phyloP scores from a whole-genome alignment of 2,329 filamentous ascomycete genomes.

The Nemania sp. region DNA sequence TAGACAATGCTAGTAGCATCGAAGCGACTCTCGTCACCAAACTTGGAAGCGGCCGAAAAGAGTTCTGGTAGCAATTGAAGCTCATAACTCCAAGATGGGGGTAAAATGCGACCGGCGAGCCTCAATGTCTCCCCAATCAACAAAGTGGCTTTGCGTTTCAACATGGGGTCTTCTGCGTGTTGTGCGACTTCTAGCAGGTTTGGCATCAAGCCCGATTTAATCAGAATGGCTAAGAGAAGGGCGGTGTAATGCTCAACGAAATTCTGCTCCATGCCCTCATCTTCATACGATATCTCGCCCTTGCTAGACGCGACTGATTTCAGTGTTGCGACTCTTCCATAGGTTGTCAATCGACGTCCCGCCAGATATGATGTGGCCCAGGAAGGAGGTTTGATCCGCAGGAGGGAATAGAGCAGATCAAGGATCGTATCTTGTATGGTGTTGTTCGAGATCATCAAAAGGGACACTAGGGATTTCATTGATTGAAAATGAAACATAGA shows the following conservation, averaged over 20 bases:
- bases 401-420: slow-evolving; percentile 76
- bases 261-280: slow-evolving; percentile 73
- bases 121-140: slow-evolving; percentile 91
- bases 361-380: slow-evolving; percentile 97
- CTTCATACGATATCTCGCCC: slow-evolving; percentile 59
- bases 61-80: slow-evolving; percentile 88
- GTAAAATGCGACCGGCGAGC: slow-evolving; percentile 82
- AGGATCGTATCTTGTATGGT: slow-evolving; percentile 74
- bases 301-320: slow-evolving; percentile 60
- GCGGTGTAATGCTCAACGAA: slow-evolving; percentile 94
- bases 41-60: slow-evolving; percentile 74
- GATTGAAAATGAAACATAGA: slow-evolving; percentile 87
- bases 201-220: slow-evolving; percentile 75
- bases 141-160: slow-evolving; percentile 87
- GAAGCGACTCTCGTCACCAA: slow-evolving; percentile 72
- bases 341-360: slow-evolving; percentile 88
- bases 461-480: slow-evolving; percentile 75
- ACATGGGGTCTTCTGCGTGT: slow-evolving; percentile 65
- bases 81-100: slow-evolving; percentile 77
- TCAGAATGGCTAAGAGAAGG: slow-evolving; percentile 79
- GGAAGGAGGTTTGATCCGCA: slow-evolving; percentile 89
- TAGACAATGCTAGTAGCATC: slow-evolving; percentile 90
- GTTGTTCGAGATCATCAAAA: slow-evolving; percentile 60
- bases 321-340: slow-evolving; percentile 88
- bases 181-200: slow-evolving; percentile 66